Base-by-base conservation (phyloP, 768 basidiomycete species). In the Macrolepiota albuminosa region DNA sequence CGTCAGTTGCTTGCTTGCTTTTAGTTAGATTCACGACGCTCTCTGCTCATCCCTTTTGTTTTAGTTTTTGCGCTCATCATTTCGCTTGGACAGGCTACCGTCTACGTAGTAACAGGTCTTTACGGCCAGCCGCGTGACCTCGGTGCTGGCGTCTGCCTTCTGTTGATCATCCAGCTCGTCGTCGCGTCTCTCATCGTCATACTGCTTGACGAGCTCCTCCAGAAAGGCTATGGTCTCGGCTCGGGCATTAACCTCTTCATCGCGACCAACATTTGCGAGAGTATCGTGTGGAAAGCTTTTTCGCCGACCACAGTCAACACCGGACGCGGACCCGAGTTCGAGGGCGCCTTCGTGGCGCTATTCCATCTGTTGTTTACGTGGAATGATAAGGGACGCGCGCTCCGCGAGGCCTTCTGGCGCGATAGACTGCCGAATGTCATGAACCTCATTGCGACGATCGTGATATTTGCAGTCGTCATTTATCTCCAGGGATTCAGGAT, bases 231-330 rank as follows among this genome's bases (percentile, higher is more conserved):
- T 73, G 96, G 97, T 71, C 92, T 98, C 63, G 97, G 97, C 59
- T 95, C 93, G 5, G 97, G 97, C 63, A 98, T 99, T 75, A 95
- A 95, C 59, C 88, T 98, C 59, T 98, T 98, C 84, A 97, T 98
- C 68, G 97, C 96, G 4, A 98, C 97, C 78, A 99, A 98, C 82
- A 98, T 99, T 67, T 98, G 96, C 75, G 97, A 99, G 75, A 93
- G 90, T 63, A 98, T 99, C 78, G 87, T 98, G 71, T 99, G 96
- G 96, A 99, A 99, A 71, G 97, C 96, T 1, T 98, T 99, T 78
- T 95, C 93, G 1, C 97, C 97, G 10, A 98, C 94, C 24, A 98
- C 97, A 49, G 76, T 98, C 76, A 98, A 98, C 84, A 98, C 95
- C 34, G 97, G 96, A 42, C 91, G 96, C 63, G 96, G 96, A 3